Base-by-base conservation (phyloP, 2,329 filamentous ascomycete species). In the Pseudogymnoascus sp. region DNA sequence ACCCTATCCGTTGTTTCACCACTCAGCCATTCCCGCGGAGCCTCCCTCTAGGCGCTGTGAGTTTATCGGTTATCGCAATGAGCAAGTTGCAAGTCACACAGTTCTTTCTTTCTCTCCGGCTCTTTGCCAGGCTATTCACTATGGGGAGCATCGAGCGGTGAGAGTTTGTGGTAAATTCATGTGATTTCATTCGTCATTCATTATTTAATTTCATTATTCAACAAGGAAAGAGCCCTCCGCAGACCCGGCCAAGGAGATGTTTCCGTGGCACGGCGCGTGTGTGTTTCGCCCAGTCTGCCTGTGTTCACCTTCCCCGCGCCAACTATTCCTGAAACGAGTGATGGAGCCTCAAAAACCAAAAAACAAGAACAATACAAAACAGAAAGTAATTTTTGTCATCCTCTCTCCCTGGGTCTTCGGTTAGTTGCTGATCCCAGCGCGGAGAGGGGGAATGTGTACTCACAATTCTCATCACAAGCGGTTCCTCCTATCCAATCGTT, bases 401-500 rank as follows among this genome's bases (percentile, higher is more conserved):
- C 11, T 14, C 47, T 31, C 47, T 53, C 47, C 25, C 47, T 53
- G n/a, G 47, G 25, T 12, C n/a, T 1, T 31, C n/a, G 47, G 47
- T 53, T 53, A 53, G 23, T n/a, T 31, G 47, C 25, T 53, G 25
- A 53, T 53, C 25, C 47, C 47, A 12, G 47, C 8, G 25, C 47
- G 47, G 47, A n/a, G 25, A 18, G 14, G n/a, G 25, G 47, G n/a
- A 11, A 53, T 53, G 2, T 53, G 47, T 53, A 14, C 47, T 53
- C 47, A 53, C 47, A 31, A 53, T 53, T 53, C 8, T 53, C 25
- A 18, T 53, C 47, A 53, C 47, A 53, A 53, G 25, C 47, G 47
- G 47, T 53, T 53, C 47, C 47, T 53, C 66, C 74, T 73, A 25
- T 70, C 69, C 40, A 74, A 67, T 64, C 80, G 78, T 63, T 76